Evolutionary conservation across 2,329 filamentous ascomycete genomes (phyloP).

Genomic region (Botrytis tulipae): DNA sequence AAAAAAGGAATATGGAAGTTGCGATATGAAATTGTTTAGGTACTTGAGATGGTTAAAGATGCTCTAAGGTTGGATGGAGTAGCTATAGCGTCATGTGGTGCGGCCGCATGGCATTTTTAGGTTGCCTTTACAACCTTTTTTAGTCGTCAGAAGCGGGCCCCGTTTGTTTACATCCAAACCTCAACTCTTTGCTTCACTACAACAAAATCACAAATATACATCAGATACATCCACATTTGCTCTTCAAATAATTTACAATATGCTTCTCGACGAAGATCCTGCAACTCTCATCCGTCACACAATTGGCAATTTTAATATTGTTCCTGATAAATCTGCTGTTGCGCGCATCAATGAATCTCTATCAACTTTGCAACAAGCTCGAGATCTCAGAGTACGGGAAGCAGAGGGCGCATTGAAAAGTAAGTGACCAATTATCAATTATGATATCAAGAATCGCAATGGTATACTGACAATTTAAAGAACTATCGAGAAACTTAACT

Average conservation of each 20-base stretch:
- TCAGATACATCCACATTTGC: neutral
- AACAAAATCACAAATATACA: neutral
- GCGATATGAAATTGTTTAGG: conserved; percentile 22
- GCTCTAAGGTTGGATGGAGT: conserved; percentile 20
- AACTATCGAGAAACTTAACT: conserved; percentile 72
- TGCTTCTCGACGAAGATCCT: conserved; percentile 94
- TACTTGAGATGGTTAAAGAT: conserved; percentile 4
- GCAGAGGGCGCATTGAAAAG: conserved; percentile 65
- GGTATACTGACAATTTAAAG: conserved; percentile 34
- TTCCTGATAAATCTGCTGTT: conserved; percentile 80
- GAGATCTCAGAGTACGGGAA: conserved; percentile 72
- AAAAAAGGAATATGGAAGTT: conserved; percentile 22
- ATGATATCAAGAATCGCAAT: conserved; percentile 27
- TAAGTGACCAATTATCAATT: conserved; percentile 39
- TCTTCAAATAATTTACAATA: conserved; percentile 47
- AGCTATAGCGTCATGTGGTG: conserved; percentile 24
- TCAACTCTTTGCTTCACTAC: conserved; percentile 1
- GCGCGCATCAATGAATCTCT: conserved; percentile 82
- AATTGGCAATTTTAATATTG: conserved; percentile 91
- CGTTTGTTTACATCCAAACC: conserved; percentile 17
- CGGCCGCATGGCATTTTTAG: conserved; percentile 4
- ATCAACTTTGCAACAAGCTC: conserved; percentile 77
- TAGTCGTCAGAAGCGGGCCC: conserved; percentile 11
- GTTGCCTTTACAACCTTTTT: conserved; percentile 9
- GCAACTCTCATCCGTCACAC: conserved; percentile 87